Conservation (phyloP, 1,284 basidiomycete genomes). For the Ustilago bromivora region DNA sequence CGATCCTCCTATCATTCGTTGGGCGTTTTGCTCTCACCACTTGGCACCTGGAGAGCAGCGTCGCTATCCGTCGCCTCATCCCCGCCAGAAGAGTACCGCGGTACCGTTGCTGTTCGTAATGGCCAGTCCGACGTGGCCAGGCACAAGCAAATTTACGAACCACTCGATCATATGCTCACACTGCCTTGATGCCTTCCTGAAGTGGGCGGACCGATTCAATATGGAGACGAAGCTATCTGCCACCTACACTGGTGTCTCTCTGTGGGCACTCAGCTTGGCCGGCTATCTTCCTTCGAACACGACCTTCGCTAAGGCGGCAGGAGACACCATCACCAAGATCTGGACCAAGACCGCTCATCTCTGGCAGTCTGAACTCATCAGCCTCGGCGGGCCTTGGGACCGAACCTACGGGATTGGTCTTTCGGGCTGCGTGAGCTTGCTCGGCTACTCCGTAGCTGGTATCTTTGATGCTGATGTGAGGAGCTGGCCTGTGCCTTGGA, state of each 20-base stretch:
- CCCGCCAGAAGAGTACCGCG: not conserved
- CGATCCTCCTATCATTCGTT: not conserved
- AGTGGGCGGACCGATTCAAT: not conserved
- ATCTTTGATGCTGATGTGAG: slow-evolving; percentile 20
- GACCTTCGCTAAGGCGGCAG: slow-evolving; percentile 33
- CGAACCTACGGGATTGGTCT: slow-evolving; percentile 39
- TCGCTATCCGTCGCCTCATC: not conserved
- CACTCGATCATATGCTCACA: not conserved
- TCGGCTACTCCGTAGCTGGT: slow-evolving; percentile 35
- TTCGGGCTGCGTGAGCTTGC: slow-evolving; percentile 33
- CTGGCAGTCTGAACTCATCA: slow-evolving; percentile 37
- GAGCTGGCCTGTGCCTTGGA: slow-evolving; percentile 36
- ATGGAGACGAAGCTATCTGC: not conserved
- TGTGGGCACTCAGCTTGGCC: slow-evolving; percentile 38
- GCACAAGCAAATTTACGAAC: not conserved
- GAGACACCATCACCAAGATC: slow-evolving; percentile 43
- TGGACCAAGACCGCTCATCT: slow-evolving; percentile 43
- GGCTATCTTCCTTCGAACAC: slow-evolving; percentile 39
- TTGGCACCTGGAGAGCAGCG: not conserved
- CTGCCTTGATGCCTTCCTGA: not conserved
- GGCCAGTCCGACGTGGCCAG: not conserved
- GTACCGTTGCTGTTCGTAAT: not conserved
- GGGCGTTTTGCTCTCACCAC: too few relatives aligned
- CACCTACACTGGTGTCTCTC: slow-evolving; percentile 45
- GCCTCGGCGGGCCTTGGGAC: slow-evolving; percentile 36